A percentile compares a stretch with the other conserved stretches of the same genome.
Conservation (phyloP, 345 rosid species). For the Eutrema japonicum region DNA sequence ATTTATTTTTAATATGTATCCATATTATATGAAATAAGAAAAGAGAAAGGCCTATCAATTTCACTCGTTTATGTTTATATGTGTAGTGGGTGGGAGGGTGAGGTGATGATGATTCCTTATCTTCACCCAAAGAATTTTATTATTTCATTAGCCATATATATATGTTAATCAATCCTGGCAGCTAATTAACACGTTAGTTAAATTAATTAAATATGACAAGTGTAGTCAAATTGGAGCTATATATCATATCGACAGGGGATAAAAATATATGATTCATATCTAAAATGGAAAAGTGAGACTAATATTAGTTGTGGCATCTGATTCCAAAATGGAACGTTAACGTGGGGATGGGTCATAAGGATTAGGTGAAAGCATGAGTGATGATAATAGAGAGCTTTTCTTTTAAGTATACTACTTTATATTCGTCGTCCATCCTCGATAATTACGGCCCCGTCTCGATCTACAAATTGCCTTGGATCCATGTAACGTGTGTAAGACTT, state of each 20-base stretch:
- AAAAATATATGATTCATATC: slow-evolving; percentile 23
- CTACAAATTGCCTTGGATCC: slow-evolving; percentile 45
- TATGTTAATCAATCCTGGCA: slow-evolving; percentile 39
- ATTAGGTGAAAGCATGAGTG: slow-evolving; percentile 41
- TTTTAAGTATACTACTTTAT: not conserved
- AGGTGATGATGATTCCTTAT: slow-evolving; percentile 36
- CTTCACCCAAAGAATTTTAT: slow-evolving; percentile 25
- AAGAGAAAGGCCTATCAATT: slow-evolving; percentile 14
- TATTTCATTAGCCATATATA: slow-evolving; percentile 12
- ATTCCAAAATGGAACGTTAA: slow-evolving; percentile 40
- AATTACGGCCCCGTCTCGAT: slow-evolving; percentile 44
- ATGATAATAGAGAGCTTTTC: slow-evolving; percentile 12
- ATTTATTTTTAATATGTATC: not conserved
- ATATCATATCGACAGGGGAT: not conserved
- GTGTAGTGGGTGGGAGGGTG: slow-evolving; percentile 40
- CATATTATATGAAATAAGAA: not conserved
- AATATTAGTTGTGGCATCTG: slow-evolving; percentile 41
- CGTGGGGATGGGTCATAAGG: slow-evolving; percentile 41
- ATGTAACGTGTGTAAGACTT: slow-evolving; percentile 41
- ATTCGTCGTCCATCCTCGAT: slow-evolving; percentile 23
- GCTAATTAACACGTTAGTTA: slow-evolving; percentile 33
- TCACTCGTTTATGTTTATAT: slow-evolving; percentile 22
- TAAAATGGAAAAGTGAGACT: slow-evolving; percentile 40
- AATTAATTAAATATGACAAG: not conserved
- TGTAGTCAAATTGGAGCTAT: slow-evolving; percentile 32